Base-by-base conservation (phyloP, 1,284 basidiomycete species). In the Grifola frondosa region DNA sequence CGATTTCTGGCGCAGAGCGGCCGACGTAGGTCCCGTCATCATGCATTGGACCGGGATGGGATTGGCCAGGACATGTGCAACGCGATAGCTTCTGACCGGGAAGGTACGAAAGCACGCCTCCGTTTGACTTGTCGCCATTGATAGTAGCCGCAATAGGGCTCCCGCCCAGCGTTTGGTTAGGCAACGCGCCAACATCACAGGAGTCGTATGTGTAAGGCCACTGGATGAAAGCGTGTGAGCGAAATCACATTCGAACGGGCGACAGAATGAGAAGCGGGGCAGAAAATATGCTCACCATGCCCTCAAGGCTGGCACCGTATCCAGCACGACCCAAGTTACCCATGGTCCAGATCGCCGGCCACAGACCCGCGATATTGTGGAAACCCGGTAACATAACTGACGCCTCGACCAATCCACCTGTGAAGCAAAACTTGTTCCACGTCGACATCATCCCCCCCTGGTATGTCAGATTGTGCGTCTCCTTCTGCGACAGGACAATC, bases 361-460 rank as follows among this genome's bases (percentile, higher is more conserved):
- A 81, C 44, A 79, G 63, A 37, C 81, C 81, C 26, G 53, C 36
- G 29, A 77, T 50, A 42, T 73, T 73, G 57, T 77, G 81, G 13
- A 68, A 67, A 1, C 95, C 96, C 0, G 96, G 95, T 7, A 97
- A 69, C n/a, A 77, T 78, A n/a, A 94, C 81, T 6, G 77, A 74
- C 5, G 78, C 75, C 56, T 85, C 78, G 34, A 92, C 67, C 45
- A 90, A 69, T 17, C 90, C 90, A 25, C 91, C 91, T 1, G 88
- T 93, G 68, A 97, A 97, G 67, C 95, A 97, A 58, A 97, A 89
- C 64, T 97, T 92, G 64, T 93, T 93, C 91, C 91, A 92, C 9
- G 77, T 77, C 20, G 81, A 70, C 58, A 91, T 67, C 73, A 84
- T 72, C 1, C 81, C 87, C 20, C 87, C 80, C 49, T 82, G 73